Base-by-base conservation (phyloP, 495 filamentous ascomycete species). In the Articulospora tetracladia region DNA sequence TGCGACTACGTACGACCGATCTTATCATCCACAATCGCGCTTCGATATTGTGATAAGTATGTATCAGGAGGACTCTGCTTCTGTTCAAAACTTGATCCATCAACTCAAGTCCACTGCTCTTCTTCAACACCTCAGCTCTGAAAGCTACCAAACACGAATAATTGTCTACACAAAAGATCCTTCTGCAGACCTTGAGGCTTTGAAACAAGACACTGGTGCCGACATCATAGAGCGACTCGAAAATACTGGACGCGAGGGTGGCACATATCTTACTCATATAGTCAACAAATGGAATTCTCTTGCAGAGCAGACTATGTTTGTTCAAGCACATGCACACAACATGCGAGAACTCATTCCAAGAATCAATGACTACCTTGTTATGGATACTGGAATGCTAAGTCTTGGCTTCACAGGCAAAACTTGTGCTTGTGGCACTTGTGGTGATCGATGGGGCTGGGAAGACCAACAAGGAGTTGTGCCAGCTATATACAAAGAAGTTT, bases 221-320 rank as follows among this genome's bases (percentile, higher is more conserved):
- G 61, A 68, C 49, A 54, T 59, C 6, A 69, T 75, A n/a, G 66
- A 67, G 27, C 47, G 57, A 1, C 61, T 74, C 11, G 68, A 69
- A 8, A 79, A 79, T 47, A 55, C 58, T 22, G 74, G 77, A 10
- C 67, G 77, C 0, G 77, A 79, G 64, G 70, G 71, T 8, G 74
- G 73, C 7, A 76, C 77, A 20, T 79, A 76, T 55, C 74, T 79
- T 30, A 34, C 63, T 57, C 77, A 79, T 53, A 76, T 79, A 47
- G 47, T 73, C 2, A 55, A 64, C n/a, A 57, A 70, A 48, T 79
- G 74, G 72, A 72, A 79, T 46, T 52, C 63, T 10, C 69, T 79
- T 12, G 74, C 77, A 20, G 64, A 67, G 34, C 73, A 79, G 54
- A 79, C 76, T 0, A 55, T 79, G 49, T 79, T 79, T 61, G 66